These are phyloP conservation scores for Penicillium pancosmium DNA, from an alignment of 495 filamentous ascomycete species.

Conservation along the genomic window DNA sequence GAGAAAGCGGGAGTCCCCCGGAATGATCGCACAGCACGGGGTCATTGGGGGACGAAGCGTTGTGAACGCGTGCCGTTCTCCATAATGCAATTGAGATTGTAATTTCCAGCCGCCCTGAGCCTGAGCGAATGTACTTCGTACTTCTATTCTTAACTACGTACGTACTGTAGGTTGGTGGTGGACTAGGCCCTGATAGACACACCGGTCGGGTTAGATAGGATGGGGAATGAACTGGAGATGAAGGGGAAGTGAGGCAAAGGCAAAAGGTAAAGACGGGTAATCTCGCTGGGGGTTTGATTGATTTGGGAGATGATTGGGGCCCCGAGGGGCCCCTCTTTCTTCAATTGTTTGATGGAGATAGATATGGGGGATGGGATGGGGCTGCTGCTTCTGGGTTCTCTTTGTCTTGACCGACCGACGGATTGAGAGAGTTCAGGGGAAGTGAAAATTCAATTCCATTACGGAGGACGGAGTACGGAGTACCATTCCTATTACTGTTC, in stretches of 20 bases:
- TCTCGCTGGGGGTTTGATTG: background rate
- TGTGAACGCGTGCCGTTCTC: slow-evolving; percentile 9
- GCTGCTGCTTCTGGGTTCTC: background rate
- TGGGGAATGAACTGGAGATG: slow-evolving; percentile 4
- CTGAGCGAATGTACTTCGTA: background rate
- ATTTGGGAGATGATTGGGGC: slow-evolving; percentile 6
- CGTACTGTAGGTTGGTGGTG: slow-evolving; percentile 4
- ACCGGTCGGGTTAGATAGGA: background rate
- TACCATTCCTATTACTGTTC: background rate
- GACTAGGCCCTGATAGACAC: background rate
- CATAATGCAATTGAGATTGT: background rate
- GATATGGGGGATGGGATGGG: background rate
- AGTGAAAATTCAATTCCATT: background rate
- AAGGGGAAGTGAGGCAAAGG: background rate
- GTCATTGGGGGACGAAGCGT: slow-evolving; percentile 34
- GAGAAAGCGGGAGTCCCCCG: slow-evolving; percentile 39
- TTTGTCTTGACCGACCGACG: background rate
- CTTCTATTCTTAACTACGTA: slow-evolving; percentile 12
- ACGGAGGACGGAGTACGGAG: too few species aligned
- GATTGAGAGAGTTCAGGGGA: slow-evolving; percentile 1
- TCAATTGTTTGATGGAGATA: background rate
- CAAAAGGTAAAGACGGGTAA: too few species aligned
- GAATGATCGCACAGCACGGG: slow-evolving; percentile 38
- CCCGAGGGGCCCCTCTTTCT: slow-evolving; percentile 3
- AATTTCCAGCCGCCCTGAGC: background rate